Conservation (phyloP, 768 basidiomycete species). For the Lentinula sp. region DNA sequence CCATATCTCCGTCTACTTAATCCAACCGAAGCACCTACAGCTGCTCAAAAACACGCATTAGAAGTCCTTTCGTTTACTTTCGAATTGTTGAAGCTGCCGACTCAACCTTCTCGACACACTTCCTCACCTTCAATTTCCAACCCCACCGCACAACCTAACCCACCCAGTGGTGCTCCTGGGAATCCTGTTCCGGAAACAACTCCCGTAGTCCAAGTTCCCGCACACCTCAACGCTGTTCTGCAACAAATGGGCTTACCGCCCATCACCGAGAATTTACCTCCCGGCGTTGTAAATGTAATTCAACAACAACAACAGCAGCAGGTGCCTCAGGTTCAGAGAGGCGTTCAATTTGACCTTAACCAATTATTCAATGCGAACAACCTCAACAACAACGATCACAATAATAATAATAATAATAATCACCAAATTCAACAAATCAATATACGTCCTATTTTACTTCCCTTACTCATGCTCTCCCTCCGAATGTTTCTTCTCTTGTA, state of each 20-base stretch:
- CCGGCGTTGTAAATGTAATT: neutral
- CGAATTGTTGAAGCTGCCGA: slow-evolving; percentile 34
- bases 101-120: neutral
- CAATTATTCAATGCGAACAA: slow-evolving; percentile 5
- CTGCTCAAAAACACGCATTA: slow-evolving; percentile 59
- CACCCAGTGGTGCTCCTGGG: too few relatives aligned
- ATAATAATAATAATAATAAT: slow-evolving; percentile 6
- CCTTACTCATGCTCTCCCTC: slow-evolving; percentile 60
- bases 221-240: slow-evolving; percentile 54
- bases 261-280: slow-evolving; percentile 29
- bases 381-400: slow-evolving; percentile 6
- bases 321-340: slow-evolving; percentile 9
- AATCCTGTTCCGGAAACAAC: neutral
- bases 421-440: slow-evolving; percentile 51
- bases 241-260: slow-evolving; percentile 60
- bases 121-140: slow-evolving; percentile 7
- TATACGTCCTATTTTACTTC: slow-evolving; percentile 61
- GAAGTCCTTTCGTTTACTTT: slow-evolving; percentile 57
- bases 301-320: neutral
- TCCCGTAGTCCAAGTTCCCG: slow-evolving; percentile 25
- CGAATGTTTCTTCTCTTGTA: slow-evolving; percentile 67
- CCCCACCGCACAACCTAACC: too few relatives aligned
- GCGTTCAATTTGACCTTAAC: slow-evolving; percentile 6
- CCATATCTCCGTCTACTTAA: slow-evolving; percentile 48
- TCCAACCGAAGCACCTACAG: slow-evolving; percentile 41